Evolutionary conservation across 257 asterid genomes (phyloP), one percentile per base, ranked within the genome.

Genomic region (Echium plantagineum): DNA sequence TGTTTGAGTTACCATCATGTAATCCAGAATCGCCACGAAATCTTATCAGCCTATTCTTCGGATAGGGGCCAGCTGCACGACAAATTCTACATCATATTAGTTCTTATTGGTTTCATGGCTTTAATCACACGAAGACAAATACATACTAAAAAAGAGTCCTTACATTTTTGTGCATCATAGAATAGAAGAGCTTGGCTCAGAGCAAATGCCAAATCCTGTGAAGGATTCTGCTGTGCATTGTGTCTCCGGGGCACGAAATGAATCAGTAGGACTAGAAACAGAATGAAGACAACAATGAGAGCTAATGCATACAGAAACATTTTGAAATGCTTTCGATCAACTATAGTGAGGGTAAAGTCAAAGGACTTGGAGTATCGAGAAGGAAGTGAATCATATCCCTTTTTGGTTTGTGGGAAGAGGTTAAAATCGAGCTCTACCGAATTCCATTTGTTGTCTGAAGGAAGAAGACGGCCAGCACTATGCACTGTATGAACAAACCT

Each of bases 111-210:
- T 42, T 42, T 10, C 15, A 42, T 1, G 5, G 13, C 49, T 12
- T 42, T 10, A 3, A 42, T 42, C 17, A 42, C 49, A 12, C 4
- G 10, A 8, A 35, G 46, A 35, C 46, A 9, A 13, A 35, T 1
- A 35, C 3, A 28, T 35, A 35, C 46, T 42, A 35, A 42, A 21
- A 54, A 60, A 54, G 17, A 28, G 5, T 3, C 2, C 16, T 62
- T 74, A 83, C 83, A 83, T 30, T 77, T 83, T 0, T 83, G 85
- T 42, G 83, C 86, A 76, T 83, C 86, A 51, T 80, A 83, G 77
- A 83, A 75, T 63, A 74, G 74, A n/a, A 83, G 80, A 42, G 86
- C 81, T 70, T 66, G 80, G 55, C 54, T 78, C 55, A 83, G 19
- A 24, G 83, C 81, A 42, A 67, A 61, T 17, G 75, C 57, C 16